phyloP scores from a whole-genome alignment of 2,329 filamentous ascomycete genomes.

The Neopestalotiopsis rosae region DNA sequence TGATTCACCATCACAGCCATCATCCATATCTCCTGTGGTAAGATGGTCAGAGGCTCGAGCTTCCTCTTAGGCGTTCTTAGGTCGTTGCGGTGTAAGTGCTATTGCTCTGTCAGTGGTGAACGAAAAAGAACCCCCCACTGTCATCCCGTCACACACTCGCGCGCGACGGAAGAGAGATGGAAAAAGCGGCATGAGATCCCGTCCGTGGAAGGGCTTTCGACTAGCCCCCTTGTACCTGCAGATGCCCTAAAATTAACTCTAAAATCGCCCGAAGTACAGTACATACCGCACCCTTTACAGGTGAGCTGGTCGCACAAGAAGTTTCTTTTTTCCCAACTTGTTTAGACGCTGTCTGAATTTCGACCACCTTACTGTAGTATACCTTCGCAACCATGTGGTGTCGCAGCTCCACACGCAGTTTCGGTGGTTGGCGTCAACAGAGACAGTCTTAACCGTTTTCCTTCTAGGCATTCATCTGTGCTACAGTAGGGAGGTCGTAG shows the following conservation, averaged over 20 bases:
- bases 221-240: slow-evolving; percentile 11
- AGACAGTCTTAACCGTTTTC: neutral
- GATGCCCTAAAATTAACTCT: slow-evolving; percentile 11
- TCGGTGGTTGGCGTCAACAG: neutral
- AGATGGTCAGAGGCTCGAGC: too few relatives aligned
- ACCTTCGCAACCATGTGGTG: neutral
- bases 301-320: neutral
- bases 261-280: slow-evolving; percentile 5
- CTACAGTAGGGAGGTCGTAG: too few relatives aligned
- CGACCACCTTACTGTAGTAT: too few relatives aligned
- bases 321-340: neutral
- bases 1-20: too few relatives aligned
- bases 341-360: neutral
- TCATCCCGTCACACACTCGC: neutral
- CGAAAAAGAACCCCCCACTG: neutral
- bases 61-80: too few relatives aligned
- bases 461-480: neutral
- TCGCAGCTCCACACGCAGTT: neutral
- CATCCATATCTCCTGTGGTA: too few relatives aligned
- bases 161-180: neutral
- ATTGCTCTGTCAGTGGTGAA: neutral
- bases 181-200: slow-evolving; percentile 13
- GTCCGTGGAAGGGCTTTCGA: neutral
- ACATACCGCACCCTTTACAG: neutral
- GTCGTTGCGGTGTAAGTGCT: neutral